Evolutionary conservation across 2,329 filamentous ascomycete genomes (phyloP), one percentile per base, ranked within the genome.

Genomic region (Metarhizium brunneum): DNA sequence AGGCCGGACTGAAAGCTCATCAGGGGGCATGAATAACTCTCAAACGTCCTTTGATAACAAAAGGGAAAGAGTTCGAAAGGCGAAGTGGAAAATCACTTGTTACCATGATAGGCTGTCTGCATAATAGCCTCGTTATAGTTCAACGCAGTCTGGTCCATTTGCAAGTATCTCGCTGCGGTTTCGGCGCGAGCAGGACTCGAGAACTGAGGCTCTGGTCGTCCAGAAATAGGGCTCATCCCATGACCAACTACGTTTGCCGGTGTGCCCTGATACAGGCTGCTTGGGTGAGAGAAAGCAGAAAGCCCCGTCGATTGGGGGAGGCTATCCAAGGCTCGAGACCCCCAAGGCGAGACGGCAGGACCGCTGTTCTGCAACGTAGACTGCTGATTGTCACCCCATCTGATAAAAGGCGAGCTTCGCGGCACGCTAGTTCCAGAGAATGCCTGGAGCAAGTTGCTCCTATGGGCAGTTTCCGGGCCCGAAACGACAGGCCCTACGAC

Each of bases 241-340:
- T 56, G 52, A 3, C 55, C 55, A 42, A 58, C 13, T 14, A 61
- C 64, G 42, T 65, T 66, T 6, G 59, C 60, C 1, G 76, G 77
- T 5, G 76, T 78, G 38, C 78, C 74, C 45, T 71, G 73, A 56
- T 77, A 79, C 25, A 82, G 60, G 59, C 76, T 80, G 63, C 78
- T 81, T 1, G 71, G 67, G 55, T 79, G 70, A 14, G 78, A 76
- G 59, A 81, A 81, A 6, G 59, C 63, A 14, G 65, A 68, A 6
- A 64, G 58, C 5, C 65, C 63, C 1, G 73, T 71, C 11, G 65
- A 66, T 57, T 55, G 57, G 59, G 58, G 48, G 56, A 55, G 11
- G 50, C 59, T 47, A 20, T 54, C 50, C 52, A 56, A 47, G 55
- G 50, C 51, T 58, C 45, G 57, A 50, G 51, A 50, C 47, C 57